Base-by-base conservation (phyloP, 164 flowering plant genomes). In the Kingdonia uniflora region DNA sequence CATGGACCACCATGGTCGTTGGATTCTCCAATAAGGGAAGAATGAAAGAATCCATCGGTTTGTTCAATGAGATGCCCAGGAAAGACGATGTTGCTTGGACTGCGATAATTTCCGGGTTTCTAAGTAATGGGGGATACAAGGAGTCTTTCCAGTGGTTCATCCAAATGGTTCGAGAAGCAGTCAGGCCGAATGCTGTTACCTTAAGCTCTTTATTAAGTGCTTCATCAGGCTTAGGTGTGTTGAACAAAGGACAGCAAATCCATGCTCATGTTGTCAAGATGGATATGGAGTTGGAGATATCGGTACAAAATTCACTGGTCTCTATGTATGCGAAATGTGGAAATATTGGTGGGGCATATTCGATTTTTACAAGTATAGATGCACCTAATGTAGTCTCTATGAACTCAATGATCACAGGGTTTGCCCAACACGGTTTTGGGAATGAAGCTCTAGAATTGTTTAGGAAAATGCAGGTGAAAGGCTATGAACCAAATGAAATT, bases 41-140 rank as follows among this genome's bases (percentile, higher is more conserved):
- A 42, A 25, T 55, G 23, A 49, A 19, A 11, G 58, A 55, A 25
- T 25, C 49, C 23, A 42, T 55, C 22, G 17, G n/a, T 24, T 55
- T 55, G 38, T 55, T 55, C n/a, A 42, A 29, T 29, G 23, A 42
- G 35, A 42, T 55, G 49, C 49, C 39, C 14, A 25, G 26, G 58
- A 55, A 55, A 42, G 58, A 43, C 44, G 49, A 42, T 29, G 10
- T 55, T 55, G 58, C 63, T 17, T 60, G 57, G 63, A 60, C 51
- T 21, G 43, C 56, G 11, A 21, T 60, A 37, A 52, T 60, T 15
- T 51, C 43, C 13, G 63, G 63, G 4, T 52, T 42, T 22, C 56
- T 55, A 1, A 19, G 41, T 25, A 43, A 55, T 55, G 49, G 40
- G 5, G 49, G 44, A 5, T 55, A 55, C 29, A 49, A 55, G 48